Evolutionary conservation across 1,139 yeast genomes (phyloP), one percentile per base, ranked within the genome.

Genomic region (Yamadazyma taylorii): DNA sequence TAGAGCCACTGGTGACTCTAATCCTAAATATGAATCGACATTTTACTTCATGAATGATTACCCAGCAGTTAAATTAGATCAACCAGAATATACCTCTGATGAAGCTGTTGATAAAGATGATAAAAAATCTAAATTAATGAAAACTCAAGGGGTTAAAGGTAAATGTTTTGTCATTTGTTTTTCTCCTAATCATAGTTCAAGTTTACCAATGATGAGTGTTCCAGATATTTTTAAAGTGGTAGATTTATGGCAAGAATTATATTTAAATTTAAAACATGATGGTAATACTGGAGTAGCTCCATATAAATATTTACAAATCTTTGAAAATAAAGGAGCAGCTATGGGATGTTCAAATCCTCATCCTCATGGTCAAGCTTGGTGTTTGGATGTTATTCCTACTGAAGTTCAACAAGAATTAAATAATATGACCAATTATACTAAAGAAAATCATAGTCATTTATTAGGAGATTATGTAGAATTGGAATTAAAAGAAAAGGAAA

Each of bases 301-400:
- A 19, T 75, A 58, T 55, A 71, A 69, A 45, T 83, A 84, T 59
- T 63, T 84, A 44, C 90, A 83, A 61, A 81, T 84, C 32, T 84
- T 84, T 54, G 92, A 84, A 54, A 84, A 84, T 58, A 84, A 83
- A 61, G 92, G 92, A 21, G 69, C 79, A 35, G 85, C 86, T 6
- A 84, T 84, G 92, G 90, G 92, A 26, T 84, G 90, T 53, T 81
- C 89, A 2, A 84, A 84, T 53, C 85, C 89, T 3, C 92, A 84
- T 56, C 90, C 90, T 11, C 92, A 84, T 51, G 81, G 81, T 13
- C 92, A 84, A 61, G 88, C 85, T 8, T 84, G 92, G 92, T 78
- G 85, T 59, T 69, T 84, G 37, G 83, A 78, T 48, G 60, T 70
- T 10, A 63, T 82, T 7, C 92, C 92, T 7, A 78, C 79, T 27